Base-by-base conservation (phyloP, 2,329 filamentous ascomycete species). In the Sarocladium kiliense region DNA sequence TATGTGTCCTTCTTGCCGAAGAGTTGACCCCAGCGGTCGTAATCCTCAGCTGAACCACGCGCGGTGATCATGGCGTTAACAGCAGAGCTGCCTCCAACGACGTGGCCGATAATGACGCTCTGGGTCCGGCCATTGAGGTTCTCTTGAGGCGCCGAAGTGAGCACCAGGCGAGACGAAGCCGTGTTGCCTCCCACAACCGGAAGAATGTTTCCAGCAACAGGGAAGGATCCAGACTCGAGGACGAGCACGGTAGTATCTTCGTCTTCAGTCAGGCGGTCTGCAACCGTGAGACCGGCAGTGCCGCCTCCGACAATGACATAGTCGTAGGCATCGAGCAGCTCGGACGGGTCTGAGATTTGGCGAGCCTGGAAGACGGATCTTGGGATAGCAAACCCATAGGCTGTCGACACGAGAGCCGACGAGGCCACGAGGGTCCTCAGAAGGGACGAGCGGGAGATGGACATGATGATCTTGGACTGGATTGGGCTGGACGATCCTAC, bases 241-340 rank as follows among this genome's bases (percentile, higher is more conserved):
- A 74, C 64, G 1, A 65, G 64, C 2, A 75, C 68, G 3, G 60
- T 64, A 10, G 66, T 55, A n/a, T 55, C 56, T 1, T 66, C 64
- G 50, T 73, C 60, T 36, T 67, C 66, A 1, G 68, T 67, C 3
- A 73, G 63, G 4, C 71, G 64, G 59, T 70, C 71, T 12, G 71
- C 71, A 5, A 74, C 56, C 3, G 71, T 63, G 1, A 72, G 64
- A 10, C 71, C 71, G 49, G 62, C 64, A 1, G 70, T 71, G 0
- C 71, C 71, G 9, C 64, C 71, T 7, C 71, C 71, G n/a, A 68
- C 65, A 18, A 74, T 66, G 37, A 74, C 57, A 45, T 45, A 45
- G 19, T 45, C 41, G 41, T 45, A 45, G 18, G 41, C 5, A 5
- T 45, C 41, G 19, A 45, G 41, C 18, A 45, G 41, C 23, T 45